Evolutionary conservation across 2,329 filamentous ascomycete genomes (phyloP).

Genomic region (Pseudohalonectria lignicola): DNA sequence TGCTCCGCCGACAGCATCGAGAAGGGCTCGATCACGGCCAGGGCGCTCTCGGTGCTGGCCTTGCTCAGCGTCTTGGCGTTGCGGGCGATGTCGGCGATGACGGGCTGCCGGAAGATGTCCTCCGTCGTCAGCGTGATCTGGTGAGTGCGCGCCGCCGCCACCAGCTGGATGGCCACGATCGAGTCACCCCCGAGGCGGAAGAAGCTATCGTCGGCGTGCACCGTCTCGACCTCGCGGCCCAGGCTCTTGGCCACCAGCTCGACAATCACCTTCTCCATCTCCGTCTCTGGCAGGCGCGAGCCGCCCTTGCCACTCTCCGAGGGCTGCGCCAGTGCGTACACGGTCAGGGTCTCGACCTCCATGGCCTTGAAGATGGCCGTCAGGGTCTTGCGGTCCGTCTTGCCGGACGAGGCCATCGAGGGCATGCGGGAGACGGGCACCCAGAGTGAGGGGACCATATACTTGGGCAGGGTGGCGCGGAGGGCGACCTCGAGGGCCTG

Average conservation of each 20-base stretch:
- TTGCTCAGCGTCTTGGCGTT: background rate
- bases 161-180: slow-evolving; percentile 49
- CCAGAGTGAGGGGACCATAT: too few species aligned
- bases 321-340: too few species aligned
- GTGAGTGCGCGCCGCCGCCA: slow-evolving; percentile 13
- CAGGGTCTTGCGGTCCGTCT: slow-evolving; percentile 15
- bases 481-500: background rate
- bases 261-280: slow-evolving; percentile 4
- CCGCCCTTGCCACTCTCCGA: too few species aligned
- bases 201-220: too few species aligned
- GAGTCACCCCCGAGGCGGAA: slow-evolving; percentile 51
- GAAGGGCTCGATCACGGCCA: background rate
- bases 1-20: background rate
- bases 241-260: too few species aligned
- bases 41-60: background rate
- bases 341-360: slow-evolving; percentile 5
- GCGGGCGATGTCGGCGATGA: background rate
- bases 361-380: background rate
- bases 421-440: too few species aligned
- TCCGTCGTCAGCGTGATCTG: background rate
- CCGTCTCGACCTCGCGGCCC: too few species aligned
- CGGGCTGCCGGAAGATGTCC: background rate
- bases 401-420: too few species aligned
- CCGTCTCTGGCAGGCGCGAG: background rate
- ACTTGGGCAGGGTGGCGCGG: background rate